Base-by-base conservation (phyloP, 192 early-diverging fungal genomes). In the Backusella westeae region DNA sequence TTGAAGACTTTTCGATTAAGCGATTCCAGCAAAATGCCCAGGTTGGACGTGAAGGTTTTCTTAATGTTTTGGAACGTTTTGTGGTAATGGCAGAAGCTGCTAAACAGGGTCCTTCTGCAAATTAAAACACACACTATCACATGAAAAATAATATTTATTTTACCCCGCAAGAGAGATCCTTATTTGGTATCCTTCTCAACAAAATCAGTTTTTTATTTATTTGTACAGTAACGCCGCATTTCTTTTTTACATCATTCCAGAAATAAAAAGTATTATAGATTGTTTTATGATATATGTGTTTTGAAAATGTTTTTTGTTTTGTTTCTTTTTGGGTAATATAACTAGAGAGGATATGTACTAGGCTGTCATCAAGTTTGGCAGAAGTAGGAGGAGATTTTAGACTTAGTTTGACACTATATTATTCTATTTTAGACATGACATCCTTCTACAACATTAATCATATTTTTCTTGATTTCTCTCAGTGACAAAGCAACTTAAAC, bases 21-120 rank as follows among this genome's bases (percentile, higher is more conserved):
- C 87, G 95, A 26, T 99, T 98, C 88, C 77, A 93, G 77, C 88
- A 93, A 38, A 99, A 99, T 80, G 94, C 98, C 17, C 84, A 81
- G 1, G 87, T 93, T 26, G 98, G 98, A 0, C 83, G 91, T 52
- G 84, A 88, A 71, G 98, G 92, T 38, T 91, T 99, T 34, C 93
- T 97, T 84, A 90, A 87, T 68, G 98, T 97, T 9, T 78, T 97
- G n/a, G 89, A 94, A 17, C 83, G 86, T 53, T 80, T 90, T 74
- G 79, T 79, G 71, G 71, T 79, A 38, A 79, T 72, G 67, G 67
- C 68, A 52, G 85, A 73, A 79, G 80, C 72, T 36, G 29, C 66
- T 67, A 35, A 32, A 67, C 34, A 67, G 34, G 17, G 29, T 67
- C 29, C 34, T 36, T n/a, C 66, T n/a, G 17, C 32, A 35, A 67